Evolutionary conservation across 2,329 filamentous ascomycete genomes (phyloP), one percentile per base, ranked within the genome.

Genomic region (Talaromyces sp.): DNA sequence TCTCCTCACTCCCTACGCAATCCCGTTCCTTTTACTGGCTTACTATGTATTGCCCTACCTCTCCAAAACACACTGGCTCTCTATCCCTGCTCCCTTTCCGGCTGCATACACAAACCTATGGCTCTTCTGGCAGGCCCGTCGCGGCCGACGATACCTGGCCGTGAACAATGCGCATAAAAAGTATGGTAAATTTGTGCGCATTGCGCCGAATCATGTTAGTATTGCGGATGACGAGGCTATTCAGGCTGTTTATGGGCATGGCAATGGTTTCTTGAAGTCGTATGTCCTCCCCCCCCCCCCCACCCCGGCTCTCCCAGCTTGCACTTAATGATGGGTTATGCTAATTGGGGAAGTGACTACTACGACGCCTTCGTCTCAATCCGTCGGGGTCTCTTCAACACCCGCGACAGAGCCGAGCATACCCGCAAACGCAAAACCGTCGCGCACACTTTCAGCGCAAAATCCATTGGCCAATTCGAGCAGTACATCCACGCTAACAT

Each of bases 301-400:
- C 11, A n/a, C n/a, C n/a, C n/a, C n/a, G n/a, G n/a, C n/a, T 17
- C 17, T 47, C 7, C 43, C 15, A 5, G 10, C 36, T 38, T 11
- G 2, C 36, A 38, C 2, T 8, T 13, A 36, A 15, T 3, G 36
- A n/a, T 31, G 11, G 6, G 27, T 25, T 10, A 22, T 15, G 11
- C 22, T 58, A 8, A 40, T 19, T 29, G 25, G 36, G 6, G 10
- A 10, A 92, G 90, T 49, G 89, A 94, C 2, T 97, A 93, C 79
- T 97, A 97, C 72, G 92, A 96, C 72, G 91, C 91, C 59, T 97
- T 97, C 72, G 92, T 97, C 63, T 93, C 91, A 13, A 96, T 96
- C 73, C 86, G 86, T 60, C 87, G 91, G 13, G 92, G 92, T 22
- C 83, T 97, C 13, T 97, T 97, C 86, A 97, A 96, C 78, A 96